Evolutionary conservation across 1,139 yeast species (phyloP).

Genomic region (Diutina neorugosa): DNA sequence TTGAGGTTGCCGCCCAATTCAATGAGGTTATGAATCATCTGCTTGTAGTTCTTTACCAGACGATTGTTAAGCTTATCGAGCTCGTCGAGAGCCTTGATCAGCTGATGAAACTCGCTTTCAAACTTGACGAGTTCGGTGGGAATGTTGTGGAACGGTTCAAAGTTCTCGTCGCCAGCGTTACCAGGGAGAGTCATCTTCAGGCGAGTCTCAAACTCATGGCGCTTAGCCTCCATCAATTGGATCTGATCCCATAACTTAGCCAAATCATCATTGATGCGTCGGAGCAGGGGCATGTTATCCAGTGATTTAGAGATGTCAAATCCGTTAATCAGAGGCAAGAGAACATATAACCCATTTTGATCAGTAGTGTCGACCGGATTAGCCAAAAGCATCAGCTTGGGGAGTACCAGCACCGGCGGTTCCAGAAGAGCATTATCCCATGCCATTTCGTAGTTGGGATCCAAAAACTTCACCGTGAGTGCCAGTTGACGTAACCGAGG

Average conservation of each 20-base stretch:
- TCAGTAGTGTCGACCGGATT: conserved; percentile 35
- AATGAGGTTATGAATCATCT: conserved; percentile 20
- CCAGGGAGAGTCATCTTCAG: conserved; percentile 5
- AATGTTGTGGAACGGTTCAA: conserved; percentile 15
- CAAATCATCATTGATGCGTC: conserved; percentile 26
- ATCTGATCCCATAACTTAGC: conserved; percentile 23
- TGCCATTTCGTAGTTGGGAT: conserved; percentile 35
- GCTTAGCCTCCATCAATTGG: conserved; percentile 20
- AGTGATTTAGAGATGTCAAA: conserved; percentile 20
- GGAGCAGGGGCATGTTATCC: conserved; percentile 23
- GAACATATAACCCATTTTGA: conserved; percentile 32
- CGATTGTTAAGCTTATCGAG: conserved; percentile 23
- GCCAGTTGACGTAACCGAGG: conserved; percentile 17
- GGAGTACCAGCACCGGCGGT: conserved; percentile 31
- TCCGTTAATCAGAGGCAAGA: conserved; percentile 25
- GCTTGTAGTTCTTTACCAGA: conserved; percentile 20
- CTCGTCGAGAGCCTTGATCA: conserved; percentile 21
- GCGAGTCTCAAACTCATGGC: conserved; percentile 5
- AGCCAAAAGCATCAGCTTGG: conserved; percentile 27
- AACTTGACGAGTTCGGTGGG: conserved; percentile 23
- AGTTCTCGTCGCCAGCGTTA: conserved; percentile 1
- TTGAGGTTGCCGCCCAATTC: conserved; percentile 37
- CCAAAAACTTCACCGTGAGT: conserved; percentile 31
- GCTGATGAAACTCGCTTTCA: conserved; percentile 24
- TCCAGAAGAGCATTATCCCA: conserved; percentile 37